Evolutionary conservation across 345 rosid species (phyloP).

Genomic region (Clarkia xantiana): DNA sequence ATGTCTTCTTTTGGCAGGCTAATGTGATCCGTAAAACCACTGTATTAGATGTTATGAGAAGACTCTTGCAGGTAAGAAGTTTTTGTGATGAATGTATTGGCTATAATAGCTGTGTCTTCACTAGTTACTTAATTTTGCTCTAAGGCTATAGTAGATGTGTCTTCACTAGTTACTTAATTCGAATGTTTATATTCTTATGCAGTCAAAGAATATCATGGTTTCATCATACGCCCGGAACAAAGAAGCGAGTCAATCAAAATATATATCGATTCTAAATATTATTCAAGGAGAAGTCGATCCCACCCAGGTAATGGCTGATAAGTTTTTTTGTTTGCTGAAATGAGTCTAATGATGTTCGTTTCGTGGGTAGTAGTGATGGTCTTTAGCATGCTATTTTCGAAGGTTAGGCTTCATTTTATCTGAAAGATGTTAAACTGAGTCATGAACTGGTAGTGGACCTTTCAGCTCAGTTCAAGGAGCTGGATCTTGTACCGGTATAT

Average conservation of each 20-base stretch:
- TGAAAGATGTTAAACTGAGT: no score
- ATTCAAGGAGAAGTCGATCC: slow-evolving; percentile 99
- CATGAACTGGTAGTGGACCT: no score
- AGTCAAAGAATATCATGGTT: slow-evolving; percentile 95
- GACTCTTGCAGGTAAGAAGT: slow-evolving; percentile 68
- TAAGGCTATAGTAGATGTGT: background rate
- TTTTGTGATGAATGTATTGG: background rate
- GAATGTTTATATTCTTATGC: slow-evolving; percentile 9
- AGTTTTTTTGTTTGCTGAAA: no score
- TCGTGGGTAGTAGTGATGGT: no score
- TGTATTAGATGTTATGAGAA: slow-evolving; percentile 95
- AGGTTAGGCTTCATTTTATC: no score
- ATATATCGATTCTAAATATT: slow-evolving; percentile 86
- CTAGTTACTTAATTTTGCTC: slow-evolving; percentile 7
- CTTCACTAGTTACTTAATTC: slow-evolving; percentile 7
- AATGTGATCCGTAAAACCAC: slow-evolving; percentile 91
- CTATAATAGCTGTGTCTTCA: slow-evolving; percentile 1
- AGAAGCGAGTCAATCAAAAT: slow-evolving; percentile 98
- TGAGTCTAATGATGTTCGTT: no score
- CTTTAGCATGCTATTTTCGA: no score
- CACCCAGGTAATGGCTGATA: slow-evolving; percentile 52
- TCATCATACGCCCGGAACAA: slow-evolving; percentile 93
- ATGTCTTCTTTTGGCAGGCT: slow-evolving; percentile 47
- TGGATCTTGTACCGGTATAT: no score
- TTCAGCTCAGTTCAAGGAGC: no score